A percentile compares a stretch with the other conserved stretches of the same genome.
Evolutionary conservation across 345 rosid genomes (phyloP).

Genomic region (Streptanthus diversifolius): DNA sequence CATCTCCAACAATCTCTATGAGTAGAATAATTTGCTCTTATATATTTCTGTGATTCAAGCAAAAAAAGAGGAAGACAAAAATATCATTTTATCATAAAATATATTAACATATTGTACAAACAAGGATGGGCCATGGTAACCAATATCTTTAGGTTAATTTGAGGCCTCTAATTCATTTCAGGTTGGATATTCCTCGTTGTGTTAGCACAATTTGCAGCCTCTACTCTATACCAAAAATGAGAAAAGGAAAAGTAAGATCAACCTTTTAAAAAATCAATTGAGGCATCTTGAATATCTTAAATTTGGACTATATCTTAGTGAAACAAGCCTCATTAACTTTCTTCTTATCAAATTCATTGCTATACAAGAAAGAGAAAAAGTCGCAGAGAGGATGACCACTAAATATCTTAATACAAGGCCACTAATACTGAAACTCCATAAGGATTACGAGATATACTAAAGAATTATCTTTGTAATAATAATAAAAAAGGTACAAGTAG

Average conservation of each 20-base stretch:
- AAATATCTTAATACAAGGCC: background rate
- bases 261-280: background rate
- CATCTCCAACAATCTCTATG: background rate
- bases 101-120: background rate
- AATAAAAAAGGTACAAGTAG: background rate
- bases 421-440: background rate
- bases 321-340: slow-evolving; percentile 3
- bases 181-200: slow-evolving; percentile 4
- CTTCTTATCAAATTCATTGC: background rate
- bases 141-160: background rate
- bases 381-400: background rate
- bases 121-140: background rate
- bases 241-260: background rate
- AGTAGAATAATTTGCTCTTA: background rate
- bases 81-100: background rate
- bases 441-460: slow-evolving; percentile 23
- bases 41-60: background rate
- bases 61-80: background rate
- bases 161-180: slow-evolving; percentile 8
- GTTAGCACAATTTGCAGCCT: slow-evolving; percentile 11
- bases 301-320: background rate
- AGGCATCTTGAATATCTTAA: background rate
- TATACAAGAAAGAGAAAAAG: background rate
- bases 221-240: background rate
- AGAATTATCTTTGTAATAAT: slow-evolving; percentile 2